These are phyloP conservation scores for Brassica incana DNA, from an alignment of 345 rosid species.

Conservation along the genomic window DNA sequence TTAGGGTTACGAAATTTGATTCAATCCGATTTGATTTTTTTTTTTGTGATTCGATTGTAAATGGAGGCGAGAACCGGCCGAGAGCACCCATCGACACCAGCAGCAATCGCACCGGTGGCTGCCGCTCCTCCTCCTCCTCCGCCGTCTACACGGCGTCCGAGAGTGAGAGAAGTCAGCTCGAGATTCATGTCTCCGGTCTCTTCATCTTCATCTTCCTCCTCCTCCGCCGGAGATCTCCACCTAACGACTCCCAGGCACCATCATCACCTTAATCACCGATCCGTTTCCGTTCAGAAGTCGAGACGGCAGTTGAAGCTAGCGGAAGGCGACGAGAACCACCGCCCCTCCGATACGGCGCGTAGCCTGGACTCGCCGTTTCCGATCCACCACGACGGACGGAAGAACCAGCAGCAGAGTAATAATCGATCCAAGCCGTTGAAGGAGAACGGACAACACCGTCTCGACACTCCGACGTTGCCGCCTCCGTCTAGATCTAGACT, in stretches of 20 bases:
- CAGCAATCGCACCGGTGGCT: slow-evolving; percentile 18
- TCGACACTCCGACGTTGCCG: slow-evolving; percentile 35
- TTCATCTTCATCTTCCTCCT: not conserved
- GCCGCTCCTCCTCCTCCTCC: slow-evolving; percentile 37
- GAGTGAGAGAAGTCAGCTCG: slow-evolving; percentile 83
- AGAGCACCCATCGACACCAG: slow-evolving; percentile 31
- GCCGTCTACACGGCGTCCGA: slow-evolving; percentile 58
- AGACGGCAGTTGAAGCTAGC: slow-evolving; percentile 43
- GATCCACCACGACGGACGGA: slow-evolving; percentile 29
- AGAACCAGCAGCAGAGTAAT: slow-evolving; percentile 3
- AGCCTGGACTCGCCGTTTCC: slow-evolving; percentile 55
- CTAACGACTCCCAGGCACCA: slow-evolving; percentile 38
- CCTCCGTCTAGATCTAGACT: slow-evolving; percentile 34
- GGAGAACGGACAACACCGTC: slow-evolving; percentile 29
- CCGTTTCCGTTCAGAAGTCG: slow-evolving; percentile 40
- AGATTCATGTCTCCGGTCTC: slow-evolving; percentile 78
- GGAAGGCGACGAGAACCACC: slow-evolving; percentile 54
- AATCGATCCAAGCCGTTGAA: slow-evolving; percentile 36
- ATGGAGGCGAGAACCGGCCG: slow-evolving; percentile 31
- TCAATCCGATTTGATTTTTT: not conserved
- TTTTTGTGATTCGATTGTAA: not conserved
- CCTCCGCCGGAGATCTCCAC: slow-evolving; percentile 47
- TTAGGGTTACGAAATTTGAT: not conserved
- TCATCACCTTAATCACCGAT: not conserved
- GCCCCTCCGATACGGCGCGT: slow-evolving; percentile 44